These are phyloP conservation scores for Arthrobotrys entomopaga DNA, from an alignment of 2,329 filamentous ascomycete genomes.

Conservation along the genomic window DNA sequence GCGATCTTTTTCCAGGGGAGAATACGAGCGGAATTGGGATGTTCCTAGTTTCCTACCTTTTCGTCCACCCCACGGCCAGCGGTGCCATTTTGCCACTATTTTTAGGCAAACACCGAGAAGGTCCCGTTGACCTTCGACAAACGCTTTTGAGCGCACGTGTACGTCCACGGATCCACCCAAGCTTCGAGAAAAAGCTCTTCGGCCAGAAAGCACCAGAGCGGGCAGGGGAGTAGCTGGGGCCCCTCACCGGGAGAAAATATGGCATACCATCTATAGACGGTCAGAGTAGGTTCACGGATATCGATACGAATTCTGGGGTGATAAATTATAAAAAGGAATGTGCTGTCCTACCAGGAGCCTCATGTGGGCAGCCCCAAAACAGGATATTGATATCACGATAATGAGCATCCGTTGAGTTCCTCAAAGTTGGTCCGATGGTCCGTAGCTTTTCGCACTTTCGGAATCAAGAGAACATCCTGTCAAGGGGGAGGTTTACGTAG, in stretches of 20 bases:
- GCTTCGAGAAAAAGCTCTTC: background rate
- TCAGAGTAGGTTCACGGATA: no score
- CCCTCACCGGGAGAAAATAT: background rate
- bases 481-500: no score
- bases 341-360: slow-evolving; percentile 10
- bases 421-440: background rate
- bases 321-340: no score
- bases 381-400: background rate
- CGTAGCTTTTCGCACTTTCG: slow-evolving; percentile 38
- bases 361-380: slow-evolving; percentile 14
- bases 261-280: background rate
- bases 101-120: slow-evolving; percentile 26
- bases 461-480: slow-evolving; percentile 17
- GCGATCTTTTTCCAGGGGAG: slow-evolving; percentile 22
- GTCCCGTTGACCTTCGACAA: slow-evolving; percentile 22
- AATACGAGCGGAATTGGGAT: slow-evolving; percentile 42
- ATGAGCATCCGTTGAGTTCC: slow-evolving; percentile 12
- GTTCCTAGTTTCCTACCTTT: slow-evolving; percentile 16
- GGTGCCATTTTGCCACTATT: slow-evolving; percentile 36
- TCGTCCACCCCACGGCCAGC: slow-evolving; percentile 1
- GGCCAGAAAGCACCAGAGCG: background rate
- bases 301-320: no score
- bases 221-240: background rate
- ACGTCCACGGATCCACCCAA: background rate
- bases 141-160: slow-evolving; percentile 29